A percentile compares a stretch with the other conserved stretches of the same genome.
Conservation (phyloP, 495 filamentous ascomycete genomes). For the Penicillium coffeae region DNA sequence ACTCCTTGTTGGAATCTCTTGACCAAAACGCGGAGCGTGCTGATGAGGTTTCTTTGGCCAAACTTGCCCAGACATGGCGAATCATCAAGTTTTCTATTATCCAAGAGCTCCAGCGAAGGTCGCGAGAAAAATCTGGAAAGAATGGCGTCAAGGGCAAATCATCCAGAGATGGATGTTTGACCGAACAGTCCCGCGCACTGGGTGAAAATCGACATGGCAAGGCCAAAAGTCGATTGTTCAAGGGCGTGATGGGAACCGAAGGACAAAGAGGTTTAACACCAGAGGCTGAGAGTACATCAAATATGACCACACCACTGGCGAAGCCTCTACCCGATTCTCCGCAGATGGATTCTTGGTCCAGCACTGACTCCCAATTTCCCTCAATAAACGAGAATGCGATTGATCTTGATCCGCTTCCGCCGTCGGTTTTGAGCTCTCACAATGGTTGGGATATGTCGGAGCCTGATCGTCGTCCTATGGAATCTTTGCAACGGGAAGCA, state of each 20-base stretch:
- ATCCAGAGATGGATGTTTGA: slow-evolving; percentile 32
- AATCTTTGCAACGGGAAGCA: slow-evolving; percentile 21
- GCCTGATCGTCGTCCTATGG: slow-evolving; percentile 16
- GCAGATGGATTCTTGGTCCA: slow-evolving; percentile 24
- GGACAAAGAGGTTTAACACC: slow-evolving; percentile 26
- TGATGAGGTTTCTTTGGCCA: slow-evolving; percentile 54
- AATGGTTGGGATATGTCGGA: slow-evolving; percentile 38
- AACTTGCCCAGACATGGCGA: slow-evolving; percentile 72
- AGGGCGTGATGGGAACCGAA: slow-evolving; percentile 41
- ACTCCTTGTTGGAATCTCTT: slow-evolving; percentile 50
- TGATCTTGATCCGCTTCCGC: slow-evolving; percentile 41
- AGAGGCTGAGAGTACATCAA: slow-evolving; percentile 69
- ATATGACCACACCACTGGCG: slow-evolving; percentile 73
- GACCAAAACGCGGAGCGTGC: slow-evolving; percentile 61
- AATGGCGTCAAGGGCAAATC: slow-evolving; percentile 23
- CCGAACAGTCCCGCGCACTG: slow-evolving; percentile 19
- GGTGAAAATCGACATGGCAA: slow-evolving; percentile 39
- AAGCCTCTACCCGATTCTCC: slow-evolving; percentile 57
- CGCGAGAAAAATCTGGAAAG: slow-evolving; percentile 47
- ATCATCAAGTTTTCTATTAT: slow-evolving; percentile 60
- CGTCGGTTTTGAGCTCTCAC: slow-evolving; percentile 42
- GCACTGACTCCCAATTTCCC: slow-evolving; percentile 27
- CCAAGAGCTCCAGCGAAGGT: slow-evolving; percentile 55
- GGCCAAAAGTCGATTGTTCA: slow-evolving; percentile 42
- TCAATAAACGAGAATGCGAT: slow-evolving; percentile 30